Base-by-base conservation (phyloP, 495 filamentous ascomycete species). In the Bacidia gigantensis region DNA sequence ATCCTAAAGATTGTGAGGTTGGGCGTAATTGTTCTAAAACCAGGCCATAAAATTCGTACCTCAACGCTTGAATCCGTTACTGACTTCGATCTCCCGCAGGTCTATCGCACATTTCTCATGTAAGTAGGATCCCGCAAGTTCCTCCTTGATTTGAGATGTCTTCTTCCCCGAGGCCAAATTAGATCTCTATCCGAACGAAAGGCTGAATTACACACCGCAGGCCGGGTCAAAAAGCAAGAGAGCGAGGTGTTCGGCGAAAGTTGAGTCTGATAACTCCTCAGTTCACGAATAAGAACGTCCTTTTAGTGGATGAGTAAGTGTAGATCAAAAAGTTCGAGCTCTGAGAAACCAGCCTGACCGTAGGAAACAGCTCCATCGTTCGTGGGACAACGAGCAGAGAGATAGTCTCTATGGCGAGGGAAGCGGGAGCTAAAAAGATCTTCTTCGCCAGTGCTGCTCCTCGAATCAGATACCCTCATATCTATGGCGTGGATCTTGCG, bases 231-330 rank as follows among this genome's bases (percentile, higher is more conserved):
- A 81, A 82, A 59, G 79, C 82, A 21, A 75, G 92, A 3, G 82
- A 95, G 60, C 92, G 71, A 62, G 74, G 74, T 50, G 59, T 61
- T 21, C 24, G 57, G 10, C 32, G 56, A 24, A 61, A 61, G 43
- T 42, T 61, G 11, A 61, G 49, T 18, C 56, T 56, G 3, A 58
- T 58, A 53, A 94, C 72, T 78, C 79, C 83, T 26, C 88, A 96
- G 64, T 96, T 98, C 26, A 67, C 73, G 93, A 21, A 79, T 52
- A 80, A 84, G 58, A 87, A 83, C 57, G 87, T 98, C 7, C 5
- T 92, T 84, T 60, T 81, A 87, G 84, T 96, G 2, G 90, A 96
- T 58, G 90, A 97, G n/a, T n/a, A n/a, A n/a, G n/a, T n/a, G n/a
- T n/a, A n/a, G n/a, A n/a, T n/a, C n/a, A n/a, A n/a, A n/a, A n/a